Evolutionary conservation across 768 basidiomycete genomes (phyloP), one percentile per base, ranked within the genome.

Genomic region (Rhodotorula babjevae): DNA sequence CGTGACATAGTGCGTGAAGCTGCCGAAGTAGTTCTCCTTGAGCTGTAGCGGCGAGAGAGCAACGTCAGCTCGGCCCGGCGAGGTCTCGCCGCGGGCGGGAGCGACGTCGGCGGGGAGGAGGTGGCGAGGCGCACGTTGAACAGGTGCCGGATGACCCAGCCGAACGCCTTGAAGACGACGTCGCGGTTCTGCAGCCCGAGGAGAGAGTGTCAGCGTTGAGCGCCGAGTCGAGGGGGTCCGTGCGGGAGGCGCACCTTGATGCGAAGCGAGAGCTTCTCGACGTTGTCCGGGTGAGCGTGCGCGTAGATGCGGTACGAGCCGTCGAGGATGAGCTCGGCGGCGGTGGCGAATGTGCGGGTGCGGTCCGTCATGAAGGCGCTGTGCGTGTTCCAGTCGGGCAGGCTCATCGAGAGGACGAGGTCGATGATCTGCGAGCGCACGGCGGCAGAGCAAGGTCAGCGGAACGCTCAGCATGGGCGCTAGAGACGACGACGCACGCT

Each of bases 1-100:
- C 1, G 92, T 96, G 6, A 89, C 88, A 77, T 94, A 97, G 76
- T 95, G 90, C 3, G 93, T 96, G 81, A 96, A 98, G 10, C 87
- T 85, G 19, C 95, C 95, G 62, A 97, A 87, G 81, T 98, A 98
- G 81, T 97, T 97, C 78, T 95, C 92, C 64, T 52, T 60, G 25
- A 65, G 52, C 67, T 58, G 44, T 6, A n/a, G 33, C 2, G 12
- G 19, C 6, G 18, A 9, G 5, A 31, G 19, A 8, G 14, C 23
- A 1, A 44, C 50, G 2, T 46, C 44, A 12, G 44, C 3, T 7
- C 14, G 44, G 12, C 44, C 5, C 36, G 36, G 36, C 36, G 36
- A 36, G 36, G 40, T n/a, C 52, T 55, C 27, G 12, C 27, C 27
- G 10, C 1, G 25, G 19, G 0, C 23, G 0, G 2, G 33, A 31